phyloP scores from a whole-genome alignment of 768 basidiomycete genomes.

The Tylopilus plumbeoviolaceoides region DNA sequence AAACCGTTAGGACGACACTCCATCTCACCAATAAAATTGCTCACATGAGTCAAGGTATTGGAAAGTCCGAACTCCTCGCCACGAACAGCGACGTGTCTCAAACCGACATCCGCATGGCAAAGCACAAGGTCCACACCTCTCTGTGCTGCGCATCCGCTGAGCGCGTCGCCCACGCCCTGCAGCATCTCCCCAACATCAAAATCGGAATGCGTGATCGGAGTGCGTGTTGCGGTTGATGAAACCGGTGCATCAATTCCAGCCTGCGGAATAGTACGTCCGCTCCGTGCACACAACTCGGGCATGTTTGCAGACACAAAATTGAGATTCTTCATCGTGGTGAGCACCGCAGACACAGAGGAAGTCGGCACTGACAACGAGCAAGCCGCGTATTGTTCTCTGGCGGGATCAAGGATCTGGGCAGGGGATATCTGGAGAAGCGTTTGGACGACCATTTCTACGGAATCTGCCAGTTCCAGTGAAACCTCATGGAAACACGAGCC shows the following conservation, averaged over 20 bases:
- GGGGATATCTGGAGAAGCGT: conserved; percentile 89
- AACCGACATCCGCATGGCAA: conserved; percentile 83
- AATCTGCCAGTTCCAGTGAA: conserved; percentile 86
- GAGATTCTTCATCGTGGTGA: conserved; percentile 89
- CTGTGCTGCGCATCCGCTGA: conserved; percentile 80
- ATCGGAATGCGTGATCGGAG: conserved; percentile 40
- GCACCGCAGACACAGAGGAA: conserved; percentile 80
- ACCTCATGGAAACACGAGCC: conserved; percentile 54
- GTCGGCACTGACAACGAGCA: conserved; percentile 86
- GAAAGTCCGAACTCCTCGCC: conserved; percentile 84
- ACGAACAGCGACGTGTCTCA: conserved; percentile 82
- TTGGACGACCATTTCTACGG: conserved; percentile 86
- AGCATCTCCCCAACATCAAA: conserved; percentile 92
- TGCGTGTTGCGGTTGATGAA: conserved; percentile 18
- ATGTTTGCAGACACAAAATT: conserved; percentile 92
- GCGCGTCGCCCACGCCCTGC: conserved; percentile 83
- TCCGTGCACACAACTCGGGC: conserved; percentile 34
- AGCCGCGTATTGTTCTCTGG: conserved; percentile 89
- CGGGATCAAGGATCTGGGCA: conserved; percentile 85
- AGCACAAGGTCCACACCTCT: conserved; percentile 87
- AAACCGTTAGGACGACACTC: conserved; percentile 16
- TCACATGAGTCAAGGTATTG: conserved; percentile 80
- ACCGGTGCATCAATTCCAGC: conserved; percentile 15
- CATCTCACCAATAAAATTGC: conserved; percentile 29
- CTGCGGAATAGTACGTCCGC: conserved; percentile 13